Percentiles rank a stretch among this genome's conserved stretches.
Conservation (phyloP, 2,329 filamentous ascomycete genomes). For the Tolypocladium ovalisporum region DNA sequence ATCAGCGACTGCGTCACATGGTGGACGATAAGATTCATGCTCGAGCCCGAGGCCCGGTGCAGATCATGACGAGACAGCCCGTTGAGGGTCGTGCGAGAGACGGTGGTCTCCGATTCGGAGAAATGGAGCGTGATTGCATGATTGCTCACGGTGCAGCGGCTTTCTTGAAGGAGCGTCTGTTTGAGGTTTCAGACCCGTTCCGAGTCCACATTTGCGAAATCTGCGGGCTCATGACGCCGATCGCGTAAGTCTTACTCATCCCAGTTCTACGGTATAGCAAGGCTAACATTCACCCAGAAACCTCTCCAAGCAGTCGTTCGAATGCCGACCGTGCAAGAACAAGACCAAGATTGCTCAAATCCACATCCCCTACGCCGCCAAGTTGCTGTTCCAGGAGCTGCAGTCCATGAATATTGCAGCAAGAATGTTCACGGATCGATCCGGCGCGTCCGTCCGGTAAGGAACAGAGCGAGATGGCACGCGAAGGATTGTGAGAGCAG, state of each 20-base stretch:
- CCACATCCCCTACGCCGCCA: conserved; percentile 94
- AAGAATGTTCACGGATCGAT: conserved; percentile 87
- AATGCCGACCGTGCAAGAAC: conserved; percentile 96
- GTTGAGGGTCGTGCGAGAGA: conserved; percentile 97
- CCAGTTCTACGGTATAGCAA: neutral
- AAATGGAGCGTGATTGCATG: conserved; percentile 99
- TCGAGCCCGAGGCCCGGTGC: conserved; percentile 89
- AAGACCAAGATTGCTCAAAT: conserved; percentile 98
- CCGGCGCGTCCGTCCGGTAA: conserved; percentile 61
- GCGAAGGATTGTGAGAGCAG: neutral
- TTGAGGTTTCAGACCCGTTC: conserved; percentile 97
- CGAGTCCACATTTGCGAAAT: conserved; percentile 97
- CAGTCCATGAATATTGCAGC: conserved; percentile 98
- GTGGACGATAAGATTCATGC: conserved; percentile 99
- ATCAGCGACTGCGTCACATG: conserved; percentile 97
- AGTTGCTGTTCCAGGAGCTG: conserved; percentile 95
- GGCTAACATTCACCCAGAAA: conserved; percentile 49
- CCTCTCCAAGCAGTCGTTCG: conserved; percentile 89
- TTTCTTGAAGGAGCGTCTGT: conserved; percentile 94
- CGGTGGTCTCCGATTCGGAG: conserved; percentile 96
- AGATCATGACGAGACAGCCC: conserved; percentile 94
- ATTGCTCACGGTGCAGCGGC: conserved; percentile 97
- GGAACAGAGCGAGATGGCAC: neutral
- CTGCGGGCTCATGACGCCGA: conserved; percentile 96
- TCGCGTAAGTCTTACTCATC: conserved; percentile 64